Conservation (phyloP, 768 basidiomycete species). For the Amanita pallidorosea region DNA sequence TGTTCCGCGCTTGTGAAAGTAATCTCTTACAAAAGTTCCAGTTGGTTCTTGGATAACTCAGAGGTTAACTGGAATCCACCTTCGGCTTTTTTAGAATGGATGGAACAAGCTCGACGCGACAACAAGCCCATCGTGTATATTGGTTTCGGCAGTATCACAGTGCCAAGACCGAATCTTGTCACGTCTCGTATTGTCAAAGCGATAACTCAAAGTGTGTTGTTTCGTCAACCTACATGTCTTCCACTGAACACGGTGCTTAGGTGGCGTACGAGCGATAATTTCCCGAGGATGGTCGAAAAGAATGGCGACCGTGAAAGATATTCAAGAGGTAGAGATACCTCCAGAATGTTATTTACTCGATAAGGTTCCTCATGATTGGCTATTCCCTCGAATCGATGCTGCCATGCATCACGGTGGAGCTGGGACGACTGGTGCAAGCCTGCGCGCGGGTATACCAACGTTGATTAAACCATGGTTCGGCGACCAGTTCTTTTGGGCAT, state of each 20-base stretch:
- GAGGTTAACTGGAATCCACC: constrained; percentile 50
- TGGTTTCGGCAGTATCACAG: constrained; percentile 61
- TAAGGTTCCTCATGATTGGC: constrained; percentile 60
- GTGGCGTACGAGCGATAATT: constrained; percentile 55
- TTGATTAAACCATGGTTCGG: constrained; percentile 67
- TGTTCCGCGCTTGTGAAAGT: constrained; percentile 10
- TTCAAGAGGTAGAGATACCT: constrained; percentile 34
- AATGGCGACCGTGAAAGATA: constrained; percentile 28
- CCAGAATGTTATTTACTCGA: constrained; percentile 46
- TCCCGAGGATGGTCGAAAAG: constrained; percentile 60
- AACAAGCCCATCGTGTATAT: constrained; percentile 59
- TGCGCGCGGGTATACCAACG: constrained; percentile 56
- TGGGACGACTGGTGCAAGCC: constrained; percentile 58
- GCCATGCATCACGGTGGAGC: constrained; percentile 62
- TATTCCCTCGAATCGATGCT: constrained; percentile 51
- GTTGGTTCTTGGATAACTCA: constrained; percentile 60
- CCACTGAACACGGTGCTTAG: constrained; percentile 16
- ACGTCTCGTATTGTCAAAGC: constrained; percentile 48
- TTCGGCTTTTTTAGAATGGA: constrained; percentile 36
- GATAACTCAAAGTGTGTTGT: constrained; percentile 40
- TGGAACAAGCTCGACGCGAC: constrained; percentile 42
- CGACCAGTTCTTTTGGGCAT: constrained; percentile 59
- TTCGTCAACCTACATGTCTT: not conserved
- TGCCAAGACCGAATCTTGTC: constrained; percentile 44
- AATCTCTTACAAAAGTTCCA: constrained; percentile 10